Percentiles rank a stretch among this genome's conserved stretches.
These are phyloP conservation scores for Hypoxylon sp. DNA, from an alignment of 2,329 filamentous ascomycete genomes.

Conservation along the genomic window DNA sequence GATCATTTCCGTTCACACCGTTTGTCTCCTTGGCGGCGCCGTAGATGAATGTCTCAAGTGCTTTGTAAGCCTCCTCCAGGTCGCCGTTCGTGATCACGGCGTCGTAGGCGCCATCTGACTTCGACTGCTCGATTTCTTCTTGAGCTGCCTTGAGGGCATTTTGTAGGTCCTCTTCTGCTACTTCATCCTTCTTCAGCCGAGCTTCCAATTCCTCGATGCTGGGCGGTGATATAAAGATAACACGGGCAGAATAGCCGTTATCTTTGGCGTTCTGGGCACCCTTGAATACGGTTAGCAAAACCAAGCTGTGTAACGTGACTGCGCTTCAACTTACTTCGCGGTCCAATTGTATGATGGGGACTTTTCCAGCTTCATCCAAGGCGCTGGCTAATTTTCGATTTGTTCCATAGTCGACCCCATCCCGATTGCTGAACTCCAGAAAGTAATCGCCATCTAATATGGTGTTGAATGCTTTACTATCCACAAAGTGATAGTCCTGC, in stretches of 20 bases:
- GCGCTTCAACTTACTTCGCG: conserved; percentile 55
- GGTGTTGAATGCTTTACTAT: conserved; percentile 62
- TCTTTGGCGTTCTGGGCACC: conserved; percentile 66
- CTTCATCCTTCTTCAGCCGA: conserved; percentile 53
- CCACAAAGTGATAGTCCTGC: conserved; percentile 65
- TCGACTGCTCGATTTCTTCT: conserved; percentile 55
- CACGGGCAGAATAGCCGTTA: conserved; percentile 63
- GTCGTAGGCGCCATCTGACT: conserved; percentile 58
- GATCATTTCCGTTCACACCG: conserved; percentile 32
- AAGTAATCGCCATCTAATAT: conserved; percentile 68
- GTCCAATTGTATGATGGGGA: conserved; percentile 65
- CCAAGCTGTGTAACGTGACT: neutral
- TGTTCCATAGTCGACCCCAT: conserved; percentile 64
- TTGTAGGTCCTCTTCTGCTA: conserved; percentile 57
- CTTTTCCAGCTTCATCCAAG: conserved; percentile 63
- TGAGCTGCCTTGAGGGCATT: conserved; percentile 52
- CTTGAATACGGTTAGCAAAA: conserved; percentile 46
- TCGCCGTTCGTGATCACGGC: conserved; percentile 61
- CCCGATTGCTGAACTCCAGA: conserved; percentile 62
- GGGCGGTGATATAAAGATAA: conserved; percentile 61
- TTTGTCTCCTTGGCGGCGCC: conserved; percentile 38
- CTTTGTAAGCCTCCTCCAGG: conserved; percentile 57
- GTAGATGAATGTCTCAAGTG: conserved; percentile 60
- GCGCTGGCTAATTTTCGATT: conserved; percentile 61
- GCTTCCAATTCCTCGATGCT: conserved; percentile 49